These are phyloP conservation scores for Fraxinus excelsior DNA, from an alignment of 257 asterid species.

Conservation along the genomic window DNA sequence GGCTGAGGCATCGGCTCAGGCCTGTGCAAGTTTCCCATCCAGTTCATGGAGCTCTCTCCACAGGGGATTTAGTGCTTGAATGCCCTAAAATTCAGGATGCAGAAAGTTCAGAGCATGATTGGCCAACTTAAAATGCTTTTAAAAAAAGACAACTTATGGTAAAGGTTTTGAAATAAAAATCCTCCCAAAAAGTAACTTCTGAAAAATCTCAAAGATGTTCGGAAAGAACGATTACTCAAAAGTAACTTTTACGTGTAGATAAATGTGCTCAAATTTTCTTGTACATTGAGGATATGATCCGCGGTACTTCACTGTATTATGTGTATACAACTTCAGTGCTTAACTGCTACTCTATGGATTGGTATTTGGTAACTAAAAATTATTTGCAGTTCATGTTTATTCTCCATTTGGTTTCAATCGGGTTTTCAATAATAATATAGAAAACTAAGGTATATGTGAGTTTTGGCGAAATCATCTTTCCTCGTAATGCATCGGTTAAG, in stretches of 20 bases:
- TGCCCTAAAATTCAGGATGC: not conserved
- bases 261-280: not conserved
- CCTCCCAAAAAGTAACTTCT: not conserved
- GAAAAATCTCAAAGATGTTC: not conserved
- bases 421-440: too few species aligned
- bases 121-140: not conserved
- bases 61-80: constrained; percentile 84
- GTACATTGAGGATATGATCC: not conserved
- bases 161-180: not conserved
- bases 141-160: not conserved
- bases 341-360: not conserved
- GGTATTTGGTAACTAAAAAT: not conserved
- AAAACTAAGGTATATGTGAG: not conserved
- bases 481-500: too few species aligned
- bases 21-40: constrained; percentile 71
- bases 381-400: too few species aligned
- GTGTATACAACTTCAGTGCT: not conserved
- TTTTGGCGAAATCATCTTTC: not conserved
- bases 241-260: not conserved
- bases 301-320: not conserved
- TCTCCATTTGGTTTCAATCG: not conserved
- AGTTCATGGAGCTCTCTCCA: constrained; percentile 76
- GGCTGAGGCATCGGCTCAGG: constrained; percentile 85
- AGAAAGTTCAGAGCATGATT: not conserved
- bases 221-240: not conserved